phyloP scores from a whole-genome alignment of 306 rosid species.

The Acacia acuminata region DNA sequence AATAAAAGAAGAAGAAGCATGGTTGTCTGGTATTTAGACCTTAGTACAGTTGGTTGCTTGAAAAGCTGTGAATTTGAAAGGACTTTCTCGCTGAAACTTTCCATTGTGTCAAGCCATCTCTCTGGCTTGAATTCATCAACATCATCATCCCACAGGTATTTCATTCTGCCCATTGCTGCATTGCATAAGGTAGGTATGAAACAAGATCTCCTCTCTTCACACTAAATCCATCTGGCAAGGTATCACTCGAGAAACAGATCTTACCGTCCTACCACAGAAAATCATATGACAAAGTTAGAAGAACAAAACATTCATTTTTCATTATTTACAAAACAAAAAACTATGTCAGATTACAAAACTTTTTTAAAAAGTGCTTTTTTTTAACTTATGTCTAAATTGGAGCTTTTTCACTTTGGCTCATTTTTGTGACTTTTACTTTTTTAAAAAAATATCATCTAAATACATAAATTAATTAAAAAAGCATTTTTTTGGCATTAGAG shows the following conservation, averaged over 20 bases:
- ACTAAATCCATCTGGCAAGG: conserved; percentile 57
- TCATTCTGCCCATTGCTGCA: conserved; percentile 81
- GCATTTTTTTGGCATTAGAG: too few species aligned
- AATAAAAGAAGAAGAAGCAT: not conserved
- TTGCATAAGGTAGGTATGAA: conserved; percentile 51
- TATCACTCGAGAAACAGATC: conserved; percentile 53
- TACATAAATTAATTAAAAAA: too few species aligned
- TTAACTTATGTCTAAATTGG: too few species aligned
- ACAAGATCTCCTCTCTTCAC: conserved; percentile 60
- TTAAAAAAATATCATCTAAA: too few species aligned
- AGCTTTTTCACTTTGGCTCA: too few species aligned
- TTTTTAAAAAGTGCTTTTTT: too few species aligned
- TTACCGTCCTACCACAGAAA: conserved; percentile 43
- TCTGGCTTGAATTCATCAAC: conserved; percentile 62
- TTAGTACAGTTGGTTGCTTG: conserved; percentile 32
- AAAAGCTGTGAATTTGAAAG: conserved; percentile 68
- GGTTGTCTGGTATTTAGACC: not conserved
- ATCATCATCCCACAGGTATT: conserved; percentile 68
- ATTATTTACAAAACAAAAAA: not conserved
- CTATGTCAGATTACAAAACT: not conserved
- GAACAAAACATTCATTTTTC: not conserved
- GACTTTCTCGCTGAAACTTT: conserved; percentile 48
- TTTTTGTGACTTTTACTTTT: too few species aligned
- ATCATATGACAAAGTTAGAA: conserved; percentile 26
- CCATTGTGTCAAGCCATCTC: conserved; percentile 58